Evolutionary conservation across 805 yeast genomes (phyloP).

Genomic region (Lachancea thermotolerans): DNA sequence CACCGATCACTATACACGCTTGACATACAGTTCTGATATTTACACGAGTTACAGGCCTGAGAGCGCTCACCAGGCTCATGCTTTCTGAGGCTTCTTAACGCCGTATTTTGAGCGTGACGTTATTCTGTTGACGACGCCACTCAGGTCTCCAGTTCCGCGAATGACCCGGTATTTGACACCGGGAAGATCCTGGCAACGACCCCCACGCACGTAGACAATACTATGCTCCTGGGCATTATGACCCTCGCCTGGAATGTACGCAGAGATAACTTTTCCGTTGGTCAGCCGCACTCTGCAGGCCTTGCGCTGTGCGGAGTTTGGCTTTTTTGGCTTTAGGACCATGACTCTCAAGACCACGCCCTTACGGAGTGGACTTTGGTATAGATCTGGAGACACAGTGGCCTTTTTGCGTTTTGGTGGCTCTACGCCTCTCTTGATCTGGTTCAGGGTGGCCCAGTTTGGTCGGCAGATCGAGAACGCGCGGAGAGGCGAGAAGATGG

Average conservation of each 20-base stretch:
- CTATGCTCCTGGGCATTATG: conserved; percentile 98
- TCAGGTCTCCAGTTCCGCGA: conserved; percentile 88
- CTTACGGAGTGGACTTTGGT: conserved; percentile 75
- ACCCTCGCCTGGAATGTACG: conserved; percentile 97
- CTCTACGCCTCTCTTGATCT: conserved; percentile 59
- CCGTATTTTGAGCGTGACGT: conserved; percentile 93
- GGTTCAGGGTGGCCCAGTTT: conserved; percentile 62
- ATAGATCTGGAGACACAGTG: conserved; percentile 74
- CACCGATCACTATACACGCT: not conserved
- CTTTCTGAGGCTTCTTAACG: conserved; percentile 69
- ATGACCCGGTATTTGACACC: conserved; percentile 94
- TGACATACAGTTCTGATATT: no score
- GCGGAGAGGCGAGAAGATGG: not conserved
- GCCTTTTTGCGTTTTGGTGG: conserved; percentile 40
- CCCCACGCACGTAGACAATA: conserved; percentile 95
- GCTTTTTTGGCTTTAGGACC: conserved; percentile 96
- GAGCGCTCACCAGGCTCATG: not conserved
- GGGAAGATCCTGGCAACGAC: conserved; percentile 95
- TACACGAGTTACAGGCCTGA: no score
- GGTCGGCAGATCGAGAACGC: conserved; percentile 12
- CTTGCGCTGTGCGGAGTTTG: conserved; percentile 96
- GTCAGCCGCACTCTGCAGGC: conserved; percentile 91
- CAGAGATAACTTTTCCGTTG: conserved; percentile 82
- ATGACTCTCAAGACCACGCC: conserved; percentile 92
- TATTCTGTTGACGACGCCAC: conserved; percentile 89